These are phyloP conservation scores for Arabidopsis suecica DNA, from an alignment of 345 rosid species.

Conservation along the genomic window DNA sequence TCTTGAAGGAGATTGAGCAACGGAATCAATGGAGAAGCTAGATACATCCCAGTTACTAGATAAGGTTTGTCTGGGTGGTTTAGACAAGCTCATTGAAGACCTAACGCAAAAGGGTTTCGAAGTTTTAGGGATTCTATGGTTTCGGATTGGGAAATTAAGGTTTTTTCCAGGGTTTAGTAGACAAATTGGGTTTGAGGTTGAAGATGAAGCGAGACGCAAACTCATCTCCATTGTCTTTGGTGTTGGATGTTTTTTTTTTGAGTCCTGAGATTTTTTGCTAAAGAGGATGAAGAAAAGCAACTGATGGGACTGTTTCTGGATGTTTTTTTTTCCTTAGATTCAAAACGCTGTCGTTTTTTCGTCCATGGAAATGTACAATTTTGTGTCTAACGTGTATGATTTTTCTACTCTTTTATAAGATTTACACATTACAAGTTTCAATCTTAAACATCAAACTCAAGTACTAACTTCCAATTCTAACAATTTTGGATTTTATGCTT, in stretches of 20 bases:
- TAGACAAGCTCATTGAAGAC: conserved; percentile 48
- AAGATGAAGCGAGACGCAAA: conserved; percentile 41
- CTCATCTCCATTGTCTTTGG: conserved; percentile 40
- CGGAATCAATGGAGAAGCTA: conserved; percentile 39
- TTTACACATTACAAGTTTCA: background rate
- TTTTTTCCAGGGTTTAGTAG: conserved; percentile 13
- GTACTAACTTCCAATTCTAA: background rate
- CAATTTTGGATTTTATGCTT: background rate
- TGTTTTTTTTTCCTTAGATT: background rate
- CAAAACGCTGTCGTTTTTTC: conserved; percentile 33
- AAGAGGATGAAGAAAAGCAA: conserved; percentile 27
- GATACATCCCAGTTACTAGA: conserved; percentile 75
- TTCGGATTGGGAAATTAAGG: background rate
- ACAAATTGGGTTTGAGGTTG: conserved; percentile 29
- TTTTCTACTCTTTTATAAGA: conserved; percentile 13
- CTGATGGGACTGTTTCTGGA: conserved; percentile 38
- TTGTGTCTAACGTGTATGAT: conserved; percentile 16
- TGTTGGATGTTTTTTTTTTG: background rate
- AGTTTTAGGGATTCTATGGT: conserved; percentile 35
- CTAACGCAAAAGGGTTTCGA: conserved; percentile 46
- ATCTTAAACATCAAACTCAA: conserved; percentile 21
- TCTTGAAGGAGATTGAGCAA: conserved; percentile 55
- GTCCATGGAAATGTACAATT: background rate
- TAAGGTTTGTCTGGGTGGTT: conserved; percentile 51
- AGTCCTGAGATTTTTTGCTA: background rate